Evolutionary conservation across 768 basidiomycete genomes (phyloP).

Genomic region (Scleroderma bovista): DNA sequence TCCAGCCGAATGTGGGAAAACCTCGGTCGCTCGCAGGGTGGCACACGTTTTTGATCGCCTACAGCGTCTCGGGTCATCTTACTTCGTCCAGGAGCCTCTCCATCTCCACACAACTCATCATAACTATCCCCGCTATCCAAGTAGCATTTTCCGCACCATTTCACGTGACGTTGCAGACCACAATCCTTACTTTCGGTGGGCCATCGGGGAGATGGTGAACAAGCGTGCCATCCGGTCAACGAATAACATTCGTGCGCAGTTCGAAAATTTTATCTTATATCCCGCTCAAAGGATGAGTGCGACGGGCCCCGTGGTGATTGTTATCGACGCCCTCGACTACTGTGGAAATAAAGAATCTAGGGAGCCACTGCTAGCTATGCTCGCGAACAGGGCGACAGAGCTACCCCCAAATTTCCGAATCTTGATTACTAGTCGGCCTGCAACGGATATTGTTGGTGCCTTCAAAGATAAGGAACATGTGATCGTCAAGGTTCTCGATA

Average conservation of each 20-base stretch:
- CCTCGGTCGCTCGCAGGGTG: slow-evolving; percentile 26
- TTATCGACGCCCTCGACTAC: slow-evolving; percentile 33
- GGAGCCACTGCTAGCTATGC: slow-evolving; percentile 14
- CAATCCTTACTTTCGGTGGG: slow-evolving; percentile 19
- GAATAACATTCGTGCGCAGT: slow-evolving; percentile 16
- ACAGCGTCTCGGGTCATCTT: slow-evolving; percentile 27
- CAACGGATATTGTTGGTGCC: slow-evolving; percentile 13
- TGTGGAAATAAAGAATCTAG: slow-evolving; percentile 15
- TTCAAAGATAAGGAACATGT: slow-evolving; percentile 4
- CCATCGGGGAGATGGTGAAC: slow-evolving; percentile 13
- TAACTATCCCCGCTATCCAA: slow-evolving; percentile 12
- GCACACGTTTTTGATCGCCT: slow-evolving; percentile 22
- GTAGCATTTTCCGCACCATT: slow-evolving; percentile 30
- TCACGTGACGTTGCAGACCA: slow-evolving; percentile 29
- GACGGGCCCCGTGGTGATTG: slow-evolving; percentile 28
- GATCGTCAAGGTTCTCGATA: background rate
- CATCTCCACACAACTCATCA: slow-evolving; percentile 6
- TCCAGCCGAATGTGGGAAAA: slow-evolving; percentile 26
- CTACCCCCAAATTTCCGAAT: slow-evolving; percentile 22
- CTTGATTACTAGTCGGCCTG: slow-evolving; percentile 23
- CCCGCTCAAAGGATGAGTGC: slow-evolving; percentile 18
- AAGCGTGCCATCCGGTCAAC: slow-evolving; percentile 20
- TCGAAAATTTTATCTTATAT: slow-evolving; percentile 23
- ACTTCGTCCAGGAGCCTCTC: slow-evolving; percentile 18
- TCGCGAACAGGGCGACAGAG: slow-evolving; percentile 6